Percentiles rank a stretch among this genome's conserved stretches.
These are phyloP conservation scores for Crinitomyces ghanaensis DNA, from an alignment of 805 yeast genomes.

Conservation along the genomic window DNA sequence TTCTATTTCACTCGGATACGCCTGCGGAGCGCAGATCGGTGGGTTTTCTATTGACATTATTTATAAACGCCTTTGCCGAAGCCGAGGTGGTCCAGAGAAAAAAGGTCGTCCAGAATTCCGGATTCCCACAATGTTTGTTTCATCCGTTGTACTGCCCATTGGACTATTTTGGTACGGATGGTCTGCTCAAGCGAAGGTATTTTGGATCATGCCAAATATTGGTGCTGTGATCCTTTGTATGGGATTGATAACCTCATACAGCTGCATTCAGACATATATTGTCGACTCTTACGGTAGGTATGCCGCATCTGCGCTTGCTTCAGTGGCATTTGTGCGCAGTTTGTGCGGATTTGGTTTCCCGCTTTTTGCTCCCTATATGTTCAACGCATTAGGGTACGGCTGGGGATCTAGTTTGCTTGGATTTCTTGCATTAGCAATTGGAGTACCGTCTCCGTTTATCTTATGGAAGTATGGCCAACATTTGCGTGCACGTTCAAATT, in stretches of 20 bases:
- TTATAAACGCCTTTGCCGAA: conserved; percentile 32
- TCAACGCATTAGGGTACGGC: conserved; percentile 44
- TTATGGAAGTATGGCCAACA: conserved; percentile 44
- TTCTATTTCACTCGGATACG: conserved; percentile 44
- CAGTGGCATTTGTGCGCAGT: conserved; percentile 55
- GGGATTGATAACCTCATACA: conserved; percentile 49
- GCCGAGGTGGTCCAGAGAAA: too few relatives aligned
- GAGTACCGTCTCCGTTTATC: conserved; percentile 49
- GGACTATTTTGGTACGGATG: conserved; percentile 65
- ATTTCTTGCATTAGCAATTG: conserved; percentile 41
- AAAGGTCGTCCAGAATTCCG: conserved; percentile 47
- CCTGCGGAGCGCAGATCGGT: conserved; percentile 38
- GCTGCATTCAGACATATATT: conserved; percentile 49
- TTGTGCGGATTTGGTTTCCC: conserved; percentile 61
- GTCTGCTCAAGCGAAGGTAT: conserved; percentile 46
- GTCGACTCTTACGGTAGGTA: conserved; percentile 58
- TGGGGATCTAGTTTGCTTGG: conserved; percentile 62
- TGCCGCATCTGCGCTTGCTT: conserved; percentile 57
- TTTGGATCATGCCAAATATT: conserved; percentile 53
- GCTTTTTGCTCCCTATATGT: conserved; percentile 49
- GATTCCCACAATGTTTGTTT: conserved; percentile 40
- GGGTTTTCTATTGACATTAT: conserved; percentile 32
- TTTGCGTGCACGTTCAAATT: conserved; percentile 38
- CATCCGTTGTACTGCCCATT: conserved; percentile 44
- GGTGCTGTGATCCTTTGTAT: conserved; percentile 52